Evolutionary conservation across 257 asterid genomes (phyloP), one percentile per base, ranked within the genome.

Genomic region (Craterostigma plantagineum): DNA sequence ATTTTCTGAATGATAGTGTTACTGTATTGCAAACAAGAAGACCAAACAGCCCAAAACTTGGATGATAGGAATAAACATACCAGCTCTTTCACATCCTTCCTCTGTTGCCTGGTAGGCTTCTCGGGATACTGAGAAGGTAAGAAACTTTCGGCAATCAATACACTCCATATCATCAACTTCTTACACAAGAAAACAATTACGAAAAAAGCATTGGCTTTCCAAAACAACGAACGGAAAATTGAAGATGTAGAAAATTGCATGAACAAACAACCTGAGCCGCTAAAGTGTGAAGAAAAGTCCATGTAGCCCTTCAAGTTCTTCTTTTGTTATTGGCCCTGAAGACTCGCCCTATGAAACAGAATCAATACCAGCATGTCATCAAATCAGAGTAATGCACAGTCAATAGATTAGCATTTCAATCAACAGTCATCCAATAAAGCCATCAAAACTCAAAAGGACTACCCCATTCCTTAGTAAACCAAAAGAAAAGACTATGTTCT

Each of bases 261-360:
- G 34, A 48, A 35, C n/a, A 45, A 49, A 42, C 14, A 47, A 86
- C 97, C 93, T 87, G 98, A 54, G 95, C 92, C 14, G 83, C 95
- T 42, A 87, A 86, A 52, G 98, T 82, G 73, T 87, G 95, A 64
- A 79, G 93, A 61, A 79, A 74, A 35, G 87, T 82, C 98, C 98
- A 82, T 10, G 98, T 83, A 18, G 93, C 93, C 59, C 86, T 76
- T 53, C 98, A 52, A 87, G 93, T 12, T 82, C 92, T 56, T 87
- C 93, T 66, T 76, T 87, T 23, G 83, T 68, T 17, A 71, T 76
- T 8, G 93, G 93, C 16, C 69, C 44, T 0, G 79, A 58, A 18
- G 66, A 40, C 52, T 71, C 68, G 33, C 62, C 79, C 90, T 80
- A 60, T 44, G 33, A 8, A 8, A 15, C 46, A 40, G 14, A 11